Evolutionary conservation across 2,329 filamentous ascomycete genomes (phyloP), one percentile per base, ranked within the genome.

Genomic region (Colletotrichum zoysiae): DNA sequence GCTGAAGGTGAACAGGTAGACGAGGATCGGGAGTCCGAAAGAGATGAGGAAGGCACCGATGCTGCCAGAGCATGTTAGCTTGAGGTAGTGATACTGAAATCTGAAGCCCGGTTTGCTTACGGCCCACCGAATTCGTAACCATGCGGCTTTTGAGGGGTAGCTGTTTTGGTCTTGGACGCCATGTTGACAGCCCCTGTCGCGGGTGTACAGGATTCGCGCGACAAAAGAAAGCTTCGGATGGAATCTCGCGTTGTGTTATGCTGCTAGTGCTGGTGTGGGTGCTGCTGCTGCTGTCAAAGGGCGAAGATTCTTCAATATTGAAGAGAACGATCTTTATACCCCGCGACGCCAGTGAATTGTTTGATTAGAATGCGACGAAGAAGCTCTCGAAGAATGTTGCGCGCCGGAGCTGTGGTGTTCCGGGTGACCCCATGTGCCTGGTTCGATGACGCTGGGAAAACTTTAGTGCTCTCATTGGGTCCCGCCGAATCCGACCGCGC

Each of bases 1-100:
- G 77, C 92, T 86, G 79, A 98, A 97, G 58, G 91, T 88, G 79
- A 95, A 92, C 76, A 91, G 80, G 83, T 96, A 97, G 76, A 94
- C 89, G 74, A 95, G 87, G 53, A 95, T 73, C 0, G 95, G 95
- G 0, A 98, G 89, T 68, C 91, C 91, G 77, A 97, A 92, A 9
- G 93, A 93, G 78, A 98, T 93, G 73, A 84, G 88, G 73, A 92
- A 89, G 46, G 93, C 94, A 67, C 95, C 95, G 53, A 91, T 85
- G 66, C 95, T 74, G 55, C 5, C 35, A 38, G 23, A 18, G 20
- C n/a, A 30, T 16, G 35, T 68, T 64, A 68, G 59, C 35, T 42
- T 23, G n/a, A 18, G 5, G n/a, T 14, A 14, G 40, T 1, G 16
- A 53, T 44, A 14, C 1, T 5, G 1, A 30, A 1, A 35, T 30